These are phyloP conservation scores for Xylaria sp. DNA, from an alignment of 2,329 filamentous ascomycete species.

Conservation along the genomic window DNA sequence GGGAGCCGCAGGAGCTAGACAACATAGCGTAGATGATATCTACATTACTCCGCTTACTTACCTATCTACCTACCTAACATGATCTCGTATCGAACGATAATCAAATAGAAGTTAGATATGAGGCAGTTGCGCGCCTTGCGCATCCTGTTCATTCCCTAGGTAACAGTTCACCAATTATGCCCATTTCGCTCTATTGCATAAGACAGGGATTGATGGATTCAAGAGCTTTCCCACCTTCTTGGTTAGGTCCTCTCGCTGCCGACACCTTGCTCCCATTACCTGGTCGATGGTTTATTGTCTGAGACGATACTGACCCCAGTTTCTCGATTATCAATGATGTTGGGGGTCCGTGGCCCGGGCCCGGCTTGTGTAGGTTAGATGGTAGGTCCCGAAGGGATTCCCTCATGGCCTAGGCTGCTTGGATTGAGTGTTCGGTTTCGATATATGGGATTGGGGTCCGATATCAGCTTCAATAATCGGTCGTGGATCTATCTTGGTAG, in stretches of 20 bases:
- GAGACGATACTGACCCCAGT: background rate
- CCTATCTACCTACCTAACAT: too few relatives aligned
- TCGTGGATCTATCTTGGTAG: background rate
- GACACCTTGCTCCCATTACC: background rate
- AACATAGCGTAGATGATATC: too few relatives aligned
- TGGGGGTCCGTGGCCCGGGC: background rate
- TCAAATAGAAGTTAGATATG: too few relatives aligned
- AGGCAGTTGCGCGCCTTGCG: background rate
- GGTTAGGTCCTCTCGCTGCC: background rate
- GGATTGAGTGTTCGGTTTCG: background rate
- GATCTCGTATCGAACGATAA: too few relatives aligned
- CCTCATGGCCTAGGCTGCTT: background rate
- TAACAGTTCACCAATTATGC: background rate
- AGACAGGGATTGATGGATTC: background rate
- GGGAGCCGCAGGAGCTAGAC: constrained; percentile 11
- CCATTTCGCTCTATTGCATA: background rate
- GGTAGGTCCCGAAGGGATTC: background rate
- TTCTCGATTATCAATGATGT: background rate
- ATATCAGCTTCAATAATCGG: constrained; percentile 2
- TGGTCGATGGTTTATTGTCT: background rate
- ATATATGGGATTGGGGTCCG: background rate
- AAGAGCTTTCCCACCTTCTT: background rate
- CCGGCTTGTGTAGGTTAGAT: background rate
- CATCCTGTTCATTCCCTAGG: background rate
- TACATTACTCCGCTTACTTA: too few relatives aligned